A percentile compares a stretch with the other conserved stretches of the same genome.
Evolutionary conservation across 495 filamentous ascomycete genomes (phyloP).

Genomic region (Lophium mytilinum): DNA sequence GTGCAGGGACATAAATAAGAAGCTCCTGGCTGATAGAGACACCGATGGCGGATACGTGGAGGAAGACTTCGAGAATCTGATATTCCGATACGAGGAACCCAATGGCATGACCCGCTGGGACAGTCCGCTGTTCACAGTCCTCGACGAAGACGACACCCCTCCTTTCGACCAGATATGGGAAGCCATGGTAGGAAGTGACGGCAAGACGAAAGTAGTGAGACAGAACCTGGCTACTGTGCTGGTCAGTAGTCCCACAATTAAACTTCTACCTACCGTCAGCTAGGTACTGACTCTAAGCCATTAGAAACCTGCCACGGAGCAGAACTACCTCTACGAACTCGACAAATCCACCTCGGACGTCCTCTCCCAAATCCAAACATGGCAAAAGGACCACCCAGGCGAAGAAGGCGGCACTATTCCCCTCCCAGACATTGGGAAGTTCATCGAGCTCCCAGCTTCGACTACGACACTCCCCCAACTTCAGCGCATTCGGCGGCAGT

Average conservation of each 20-base stretch:
- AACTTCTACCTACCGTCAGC: neutral
- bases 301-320: slow-evolving; percentile 54
- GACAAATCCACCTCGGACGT: slow-evolving; percentile 81
- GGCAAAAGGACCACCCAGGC: slow-evolving; percentile 57
- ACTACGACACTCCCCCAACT: slow-evolving; percentile 57
- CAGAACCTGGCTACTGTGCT: slow-evolving; percentile 78
- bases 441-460: slow-evolving; percentile 33
- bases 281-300: neutral
- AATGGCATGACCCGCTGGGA: slow-evolving; percentile 95
- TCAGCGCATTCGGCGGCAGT: slow-evolving; percentile 77
- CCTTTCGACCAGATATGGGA: slow-evolving; percentile 72
- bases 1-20: slow-evolving; percentile 55
- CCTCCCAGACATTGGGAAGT: slow-evolving; percentile 32
- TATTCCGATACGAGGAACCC: slow-evolving; percentile 94
- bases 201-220: slow-evolving; percentile 48
- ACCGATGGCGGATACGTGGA: slow-evolving; percentile 33
- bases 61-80: slow-evolving; percentile 79
- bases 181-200: slow-evolving; percentile 53
- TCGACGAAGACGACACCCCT: slow-evolving; percentile 65
- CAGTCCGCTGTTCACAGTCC: slow-evolving; percentile 82
- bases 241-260: slow-evolving; percentile 26
- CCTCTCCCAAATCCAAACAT: slow-evolving; percentile 63
- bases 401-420: slow-evolving; percentile 47
- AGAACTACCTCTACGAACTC: slow-evolving; percentile 75
- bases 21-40: slow-evolving; percentile 25